Base-by-base conservation (phyloP, 148 eudicot species). In the Limonium bicolor region DNA sequence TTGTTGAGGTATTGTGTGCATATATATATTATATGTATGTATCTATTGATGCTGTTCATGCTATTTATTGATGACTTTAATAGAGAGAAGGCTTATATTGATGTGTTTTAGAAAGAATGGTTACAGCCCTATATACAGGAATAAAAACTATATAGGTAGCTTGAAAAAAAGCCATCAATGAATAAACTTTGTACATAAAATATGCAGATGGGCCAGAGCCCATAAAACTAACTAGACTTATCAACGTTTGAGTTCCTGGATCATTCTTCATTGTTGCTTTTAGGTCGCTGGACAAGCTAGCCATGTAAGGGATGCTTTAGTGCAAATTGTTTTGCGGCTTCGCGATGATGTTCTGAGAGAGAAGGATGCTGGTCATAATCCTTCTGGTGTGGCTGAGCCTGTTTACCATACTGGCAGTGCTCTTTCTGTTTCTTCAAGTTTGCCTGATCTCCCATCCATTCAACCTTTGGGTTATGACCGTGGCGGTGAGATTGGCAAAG, bases 221-320 rank as follows among this genome's bases (percentile, higher is more conserved):
- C 14, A 84, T 86, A 21, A 72, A 66, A n/a, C n/a, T n/a, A n/a
- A n/a, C n/a, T n/a, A n/a, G n/a, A n/a, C n/a, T n/a, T n/a, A n/a
- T 43, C 16, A 12, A 21, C 7, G 17, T 1, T 29, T 13, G 2
- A 13, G 30, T 40, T 32, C 18, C 44, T 35, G 29, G 7, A 13
- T 11, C 30, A 7, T 21, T 14, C n/a, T 26, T 42, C 13, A 37
- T 48, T 51, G 9, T 48, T 36, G 22, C 21, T 23, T 43, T 36
- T 44, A 88, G 96, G 76, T 83, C 16, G 58, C 61, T 62, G 96
- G 96, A 53, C 75, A 77, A 58, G 86, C 72, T 37, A 61, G 66
- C 53, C 61, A 49, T 51, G 77, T 88, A 40, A 75, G 96, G 69
- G 92, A 83, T 70, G 96, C 96, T 51, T 92, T 88, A 59, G 48